These are phyloP conservation scores for Cubamyces sp. DNA, from an alignment of 768 basidiomycete genomes.

Conservation along the genomic window DNA sequence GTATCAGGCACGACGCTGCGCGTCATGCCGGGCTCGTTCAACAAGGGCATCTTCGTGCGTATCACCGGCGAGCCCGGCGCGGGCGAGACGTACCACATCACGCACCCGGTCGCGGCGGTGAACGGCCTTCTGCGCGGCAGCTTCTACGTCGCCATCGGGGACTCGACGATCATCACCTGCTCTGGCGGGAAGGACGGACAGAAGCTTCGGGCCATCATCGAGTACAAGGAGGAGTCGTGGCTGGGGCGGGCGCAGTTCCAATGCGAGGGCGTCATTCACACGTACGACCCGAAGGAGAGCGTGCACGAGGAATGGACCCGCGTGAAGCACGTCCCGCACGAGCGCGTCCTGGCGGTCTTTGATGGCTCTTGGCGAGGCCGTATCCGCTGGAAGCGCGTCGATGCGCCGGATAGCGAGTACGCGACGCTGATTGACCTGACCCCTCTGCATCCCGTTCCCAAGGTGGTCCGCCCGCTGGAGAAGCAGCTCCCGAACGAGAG, in stretches of 20 bases:
- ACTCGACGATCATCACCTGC: constrained; percentile 82
- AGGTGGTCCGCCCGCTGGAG: constrained; percentile 80
- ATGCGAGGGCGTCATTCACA: constrained; percentile 88
- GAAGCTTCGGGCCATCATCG: constrained; percentile 79
- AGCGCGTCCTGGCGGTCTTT: constrained; percentile 75
- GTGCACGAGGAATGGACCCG: constrained; percentile 76
- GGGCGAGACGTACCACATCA: constrained; percentile 85
- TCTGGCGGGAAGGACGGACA: constrained; percentile 59
- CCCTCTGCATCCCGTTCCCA: constrained; percentile 72
- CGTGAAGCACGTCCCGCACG: constrained; percentile 87
- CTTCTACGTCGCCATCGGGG: constrained; percentile 88
- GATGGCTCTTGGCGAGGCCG: constrained; percentile 88
- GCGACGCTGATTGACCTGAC: constrained; percentile 77
- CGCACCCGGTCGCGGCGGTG: constrained; percentile 87
- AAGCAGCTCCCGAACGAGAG: constrained; percentile 84
- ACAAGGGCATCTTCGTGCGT: constrained; percentile 86
- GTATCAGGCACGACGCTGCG: constrained; percentile 87
- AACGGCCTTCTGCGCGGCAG: constrained; percentile 91
- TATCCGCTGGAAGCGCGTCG: constrained; percentile 69
- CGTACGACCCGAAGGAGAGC: constrained; percentile 65
- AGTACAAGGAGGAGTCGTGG: constrained; percentile 99
- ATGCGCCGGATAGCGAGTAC: constrained; percentile 54
- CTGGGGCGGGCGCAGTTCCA: constrained; percentile 85
- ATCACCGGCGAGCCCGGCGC: constrained; percentile 74
- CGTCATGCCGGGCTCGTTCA: constrained; percentile 79